Percentiles rank a stretch among this genome's conserved stretches.
phyloP scores from a whole-genome alignment of 495 filamentous ascomycete species.

The Talaromyces borbonicus region DNA sequence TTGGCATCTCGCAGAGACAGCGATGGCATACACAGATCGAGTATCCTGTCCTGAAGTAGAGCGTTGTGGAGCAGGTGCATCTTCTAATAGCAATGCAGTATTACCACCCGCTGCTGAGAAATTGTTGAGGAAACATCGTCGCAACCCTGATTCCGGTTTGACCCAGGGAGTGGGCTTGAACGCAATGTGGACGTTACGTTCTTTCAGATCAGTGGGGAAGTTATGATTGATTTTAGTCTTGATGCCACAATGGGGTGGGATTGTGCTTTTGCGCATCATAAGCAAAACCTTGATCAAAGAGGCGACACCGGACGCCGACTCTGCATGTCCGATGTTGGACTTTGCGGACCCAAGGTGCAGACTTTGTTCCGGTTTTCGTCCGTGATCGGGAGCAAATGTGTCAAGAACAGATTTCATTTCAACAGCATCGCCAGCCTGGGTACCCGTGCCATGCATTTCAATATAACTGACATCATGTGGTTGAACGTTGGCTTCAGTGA shows the following conservation, averaged over 20 bases:
- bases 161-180: constrained; percentile 49
- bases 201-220: constrained; percentile 63
- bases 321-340: constrained; percentile 82
- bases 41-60: constrained; percentile 39
- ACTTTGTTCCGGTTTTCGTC: constrained; percentile 56
- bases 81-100: constrained; percentile 44
- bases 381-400: constrained; percentile 66
- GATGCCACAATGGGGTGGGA: constrained; percentile 84
- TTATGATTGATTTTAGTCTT: constrained; percentile 73
- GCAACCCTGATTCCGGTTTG: constrained; percentile 50
- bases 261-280: constrained; percentile 77
- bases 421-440: constrained; percentile 68
- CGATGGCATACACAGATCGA: constrained; percentile 37
- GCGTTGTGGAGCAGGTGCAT: constrained; percentile 33
- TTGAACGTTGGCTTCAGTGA: constrained; percentile 59
- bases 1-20: constrained; percentile 44
- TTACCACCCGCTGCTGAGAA: constrained; percentile 53
- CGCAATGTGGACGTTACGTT: constrained; percentile 69
- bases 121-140: constrained; percentile 60
- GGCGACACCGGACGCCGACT: constrained; percentile 77
- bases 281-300: constrained; percentile 75
- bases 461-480: constrained; percentile 71
- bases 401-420: constrained; percentile 74
- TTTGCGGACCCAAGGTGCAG: constrained; percentile 80
- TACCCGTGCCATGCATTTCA: constrained; percentile 87